Conservation (phyloP, 306 rosid genomes). For the Lotus japonicus region DNA sequence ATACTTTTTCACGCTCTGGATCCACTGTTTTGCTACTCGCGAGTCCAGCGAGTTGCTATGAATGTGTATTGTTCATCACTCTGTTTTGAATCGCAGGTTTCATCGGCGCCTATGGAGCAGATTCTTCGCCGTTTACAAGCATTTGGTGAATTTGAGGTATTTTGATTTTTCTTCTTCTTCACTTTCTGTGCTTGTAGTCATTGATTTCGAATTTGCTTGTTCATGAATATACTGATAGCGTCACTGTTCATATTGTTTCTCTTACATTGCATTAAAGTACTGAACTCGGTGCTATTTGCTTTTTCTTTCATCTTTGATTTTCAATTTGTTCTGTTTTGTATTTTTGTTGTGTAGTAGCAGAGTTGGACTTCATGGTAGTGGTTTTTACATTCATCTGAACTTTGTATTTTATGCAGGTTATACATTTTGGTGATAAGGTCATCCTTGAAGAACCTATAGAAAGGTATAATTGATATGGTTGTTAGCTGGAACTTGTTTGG, state of each 20-base stretch:
- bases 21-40: conserved; percentile 1
- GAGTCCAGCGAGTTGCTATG: background rate
- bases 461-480: conserved; percentile 44
- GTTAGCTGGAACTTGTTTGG: conserved; percentile 4
- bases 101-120: conserved; percentile 86
- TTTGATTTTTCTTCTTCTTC: background rate
- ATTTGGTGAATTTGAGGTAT: conserved; percentile 88
- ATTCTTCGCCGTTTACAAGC: conserved; percentile 74
- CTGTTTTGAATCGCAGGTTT: conserved; percentile 49
- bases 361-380: background rate
- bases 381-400: background rate
- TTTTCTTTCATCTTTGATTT: background rate
- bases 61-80: conserved; percentile 22
- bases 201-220: conserved; percentile 21
- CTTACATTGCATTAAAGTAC: background rate
- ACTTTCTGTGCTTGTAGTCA: background rate
- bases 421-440: conserved; percentile 78
- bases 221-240: background rate
- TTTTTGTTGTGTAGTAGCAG: conserved; percentile 1
- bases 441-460: conserved; percentile 86
- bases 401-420: conserved; percentile 39
- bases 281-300: background rate
- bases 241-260: background rate
- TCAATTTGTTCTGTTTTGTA: background rate
- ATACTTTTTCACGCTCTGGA: conserved; percentile 19